Base-by-base conservation (phyloP, 345 rosid species). In the Rhodomyrtus tomentosa region DNA sequence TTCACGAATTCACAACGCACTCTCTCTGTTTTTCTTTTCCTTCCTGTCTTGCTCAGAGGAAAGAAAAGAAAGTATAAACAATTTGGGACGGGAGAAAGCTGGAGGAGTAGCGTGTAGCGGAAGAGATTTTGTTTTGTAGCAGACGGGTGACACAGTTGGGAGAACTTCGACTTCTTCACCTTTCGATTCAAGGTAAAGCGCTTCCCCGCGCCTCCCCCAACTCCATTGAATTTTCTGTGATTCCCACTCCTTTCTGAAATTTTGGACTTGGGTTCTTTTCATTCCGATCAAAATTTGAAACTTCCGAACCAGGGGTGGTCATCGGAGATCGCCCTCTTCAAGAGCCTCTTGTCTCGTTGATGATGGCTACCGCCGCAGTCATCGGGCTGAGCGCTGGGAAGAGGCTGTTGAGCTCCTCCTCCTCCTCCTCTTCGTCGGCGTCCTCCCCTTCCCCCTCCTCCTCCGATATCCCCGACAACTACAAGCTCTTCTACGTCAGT, bases 281-380 rank as follows among this genome's bases (percentile, higher is more conserved):
- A 5, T 68, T 20, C 24, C 45, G 45, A 18, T 68, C 45, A 36
- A 36, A 18, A 5, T 2, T 68, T 45, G 45, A 68, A 42, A 42
- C 38, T 68, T 68, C 8, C 79, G 2, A 0, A 45, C 45, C 24
- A 8, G 42, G 76, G 76, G 12, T 68, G 76, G 45, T 62, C 76
- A 18, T 20, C 2, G 45, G 45, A 68, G 45, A 68, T 36, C 45
- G 14, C 45, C 76, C 24, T 36, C 45, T 68, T 18, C 21, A 7
- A 18, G 25, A 36, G 49, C 49, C 48, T 27, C 40, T 21, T 18
- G 50, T 40, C 62, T 9, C 51, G 38, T 32, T 29, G 62, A 83
- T 84, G 94, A 96, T 95, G 99, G 93, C 96, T 84, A 92, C 94
- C 25, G 89, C 98, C 86, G 96, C 98, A 85, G 94, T 95, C 54